Evolutionary conservation across 2,329 filamentous ascomycete species (phyloP), one percentile per base, ranked within the genome.

Genomic region (Hymenoscyphus fructigenus): DNA sequence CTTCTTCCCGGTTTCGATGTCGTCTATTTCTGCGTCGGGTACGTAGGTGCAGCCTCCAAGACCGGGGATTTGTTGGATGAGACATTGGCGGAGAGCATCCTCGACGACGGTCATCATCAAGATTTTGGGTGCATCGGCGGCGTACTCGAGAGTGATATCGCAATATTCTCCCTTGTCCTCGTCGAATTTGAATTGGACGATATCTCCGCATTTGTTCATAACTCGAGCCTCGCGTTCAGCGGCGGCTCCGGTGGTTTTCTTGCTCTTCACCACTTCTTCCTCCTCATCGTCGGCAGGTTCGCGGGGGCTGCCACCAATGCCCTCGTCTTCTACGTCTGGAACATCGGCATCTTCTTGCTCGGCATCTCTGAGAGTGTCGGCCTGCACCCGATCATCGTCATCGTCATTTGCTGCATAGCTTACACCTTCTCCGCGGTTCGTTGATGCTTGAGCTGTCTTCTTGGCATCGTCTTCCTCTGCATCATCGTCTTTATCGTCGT

Each of bases 361-460:
- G 2, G 81, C 83, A 60, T 88, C 87, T 36, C 81, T 82, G 63
- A 86, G 84, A 73, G 89, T 84, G 64, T 85, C 83, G 61, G 82
- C 81, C 71, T 90, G 88, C 62, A 96, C 87, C 41, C 85, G 88
- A 70, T 92, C 86, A 74, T 98, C 95, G 3, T 94, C 94, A 5
- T 97, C 93, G 74, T 98, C 95, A 57, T 96, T 96, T 38, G 89
- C 91, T 47, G 92, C 94, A 71, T 97, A 98, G 15, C 92, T 95
- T 2, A 94, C 88, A 34, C 90, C 91, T 77, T 97, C 91, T 61
- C 85, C 82, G 50, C 91, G 88, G 76, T 96, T 95, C 57, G 88
- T 86, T 23, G 44, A 50, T 72, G 85, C 87, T 73, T 88, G 84
- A 79, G 92, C 96, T 71, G 86, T 87, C 68, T 84, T 87, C 3